Evolutionary conservation across 192 early-diverging fungal species (phyloP).

Genomic region (Diversispora eburnea): DNA sequence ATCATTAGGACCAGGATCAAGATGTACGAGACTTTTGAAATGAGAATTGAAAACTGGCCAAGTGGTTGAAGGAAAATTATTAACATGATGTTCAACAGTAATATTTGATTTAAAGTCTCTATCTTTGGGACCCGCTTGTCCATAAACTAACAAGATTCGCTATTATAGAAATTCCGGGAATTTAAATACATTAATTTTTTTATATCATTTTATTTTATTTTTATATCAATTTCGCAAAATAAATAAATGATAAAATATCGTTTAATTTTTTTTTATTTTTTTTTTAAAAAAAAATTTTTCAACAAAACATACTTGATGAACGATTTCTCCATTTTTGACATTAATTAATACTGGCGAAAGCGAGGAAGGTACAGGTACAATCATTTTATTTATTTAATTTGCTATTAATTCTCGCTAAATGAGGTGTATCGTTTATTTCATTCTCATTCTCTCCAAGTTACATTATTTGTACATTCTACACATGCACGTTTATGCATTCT

Average conservation of each 20-base stretch:
- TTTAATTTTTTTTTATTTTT: background rate
- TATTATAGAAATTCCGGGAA: background rate
- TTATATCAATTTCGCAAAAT: too few species aligned
- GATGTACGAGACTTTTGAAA: slow-evolving; percentile 59
- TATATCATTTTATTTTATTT: too few species aligned
- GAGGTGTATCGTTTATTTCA: too few species aligned
- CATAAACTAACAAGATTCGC: slow-evolving; percentile 34
- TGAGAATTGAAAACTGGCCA: slow-evolving; percentile 54
- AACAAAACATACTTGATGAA: slow-evolving; percentile 13
- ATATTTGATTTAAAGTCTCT: slow-evolving; percentile 29
- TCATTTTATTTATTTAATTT: too few species aligned
- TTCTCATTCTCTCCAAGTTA: too few species aligned
- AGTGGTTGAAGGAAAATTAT: slow-evolving; percentile 44
- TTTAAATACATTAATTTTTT: background rate
- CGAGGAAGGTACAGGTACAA: background rate
- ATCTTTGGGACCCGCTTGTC: slow-evolving; percentile 32
- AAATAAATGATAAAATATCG: background rate
- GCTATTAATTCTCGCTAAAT: too few species aligned
- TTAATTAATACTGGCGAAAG: slow-evolving; percentile 18
- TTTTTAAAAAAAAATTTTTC: background rate
- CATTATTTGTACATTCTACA: too few species aligned
- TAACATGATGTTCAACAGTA: slow-evolving; percentile 27
- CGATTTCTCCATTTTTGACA: slow-evolving; percentile 17
- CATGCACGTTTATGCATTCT: too few species aligned
- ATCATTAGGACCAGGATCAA: slow-evolving; percentile 52